Conservation (phyloP, 1,139 yeast genomes). For the Yamadazyma triangularis region DNA sequence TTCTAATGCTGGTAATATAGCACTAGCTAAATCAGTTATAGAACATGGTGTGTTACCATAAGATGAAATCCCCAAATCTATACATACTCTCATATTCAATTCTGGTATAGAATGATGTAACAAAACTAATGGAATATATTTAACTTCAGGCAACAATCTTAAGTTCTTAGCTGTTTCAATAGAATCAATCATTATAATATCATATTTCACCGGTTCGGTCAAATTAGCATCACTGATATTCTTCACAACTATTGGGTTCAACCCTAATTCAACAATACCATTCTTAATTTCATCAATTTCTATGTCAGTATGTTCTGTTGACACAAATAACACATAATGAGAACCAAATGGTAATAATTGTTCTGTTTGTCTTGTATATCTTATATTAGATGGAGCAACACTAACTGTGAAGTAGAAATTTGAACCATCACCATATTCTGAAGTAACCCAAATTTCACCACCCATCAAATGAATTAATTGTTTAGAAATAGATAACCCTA, state of each 20-base stretch:
- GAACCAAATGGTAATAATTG: constrained; percentile 67
- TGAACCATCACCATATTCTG: constrained; percentile 77
- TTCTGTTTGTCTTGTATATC: constrained; percentile 62
- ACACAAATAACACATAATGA: constrained; percentile 66
- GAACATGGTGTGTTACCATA: constrained; percentile 88
- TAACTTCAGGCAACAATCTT: constrained; percentile 66
- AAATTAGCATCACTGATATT: constrained; percentile 48
- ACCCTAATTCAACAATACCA: constrained; percentile 40
- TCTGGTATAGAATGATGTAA: constrained; percentile 75
- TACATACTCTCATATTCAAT: constrained; percentile 73
- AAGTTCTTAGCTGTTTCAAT: constrained; percentile 69
- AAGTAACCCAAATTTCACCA: constrained; percentile 85
- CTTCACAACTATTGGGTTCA: constrained; percentile 47
- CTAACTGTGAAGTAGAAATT: constrained; percentile 76
- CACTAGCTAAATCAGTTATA: constrained; percentile 74
- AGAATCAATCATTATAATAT: constrained; percentile 77
- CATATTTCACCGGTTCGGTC: constrained; percentile 59
- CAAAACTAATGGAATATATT: constrained; percentile 76
- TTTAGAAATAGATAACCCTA: constrained; percentile 82
- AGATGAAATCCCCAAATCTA: constrained; percentile 82
- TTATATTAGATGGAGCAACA: constrained; percentile 68
- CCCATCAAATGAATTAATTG: constrained; percentile 87
- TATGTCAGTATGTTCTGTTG: constrained; percentile 54
- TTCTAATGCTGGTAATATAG: constrained; percentile 79
- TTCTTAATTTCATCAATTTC: constrained; percentile 44